A percentile compares a stretch with the other conserved stretches of the same genome.
phyloP scores from a whole-genome alignment of 495 filamentous ascomycete genomes.

The Rostrohypoxylon terebratum region DNA sequence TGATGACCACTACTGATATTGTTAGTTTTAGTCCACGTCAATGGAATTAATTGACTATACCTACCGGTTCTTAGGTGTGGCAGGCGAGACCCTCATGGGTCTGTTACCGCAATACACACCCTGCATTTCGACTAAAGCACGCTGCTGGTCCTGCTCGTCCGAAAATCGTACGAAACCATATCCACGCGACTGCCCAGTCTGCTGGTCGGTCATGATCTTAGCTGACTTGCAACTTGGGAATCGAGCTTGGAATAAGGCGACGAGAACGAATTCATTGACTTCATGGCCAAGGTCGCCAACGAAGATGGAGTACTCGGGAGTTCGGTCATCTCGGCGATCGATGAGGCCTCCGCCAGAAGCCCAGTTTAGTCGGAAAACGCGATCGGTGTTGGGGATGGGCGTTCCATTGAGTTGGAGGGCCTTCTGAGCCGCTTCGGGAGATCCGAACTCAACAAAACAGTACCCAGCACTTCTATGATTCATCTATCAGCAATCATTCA shows the following conservation, averaged over 20 bases:
- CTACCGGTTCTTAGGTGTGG: conserved; percentile 87
- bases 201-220: conserved; percentile 99
- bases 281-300: conserved; percentile 98
- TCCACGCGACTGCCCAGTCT: conserved; percentile 95
- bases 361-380: conserved; percentile 99
- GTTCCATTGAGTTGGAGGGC: conserved; percentile 89
- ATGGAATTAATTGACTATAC: conserved; percentile 19
- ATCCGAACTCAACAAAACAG: conserved; percentile 96
- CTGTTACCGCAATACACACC: conserved; percentile 99
- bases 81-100: conserved; percentile 98
- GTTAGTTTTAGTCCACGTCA: conserved; percentile 13
- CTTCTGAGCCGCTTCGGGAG: conserved; percentile 86
- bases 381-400: conserved; percentile 91
- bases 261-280: conserved; percentile 98
- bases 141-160: conserved; percentile 93
- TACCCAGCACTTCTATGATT: conserved; percentile 90
- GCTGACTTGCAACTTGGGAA: conserved; percentile 99
- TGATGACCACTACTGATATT: conserved; percentile 44
- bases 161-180: conserved; percentile 99
- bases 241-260: conserved; percentile 94
- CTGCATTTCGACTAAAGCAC: conserved; percentile 96
- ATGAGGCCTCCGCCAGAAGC: conserved; percentile 95
- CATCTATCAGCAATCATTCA: conserved; percentile 48
- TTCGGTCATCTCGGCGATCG: conserved; percentile 94
- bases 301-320: conserved; percentile 96